Conservation (phyloP, 768 basidiomycete species). For the Thelephora ganbajun region DNA sequence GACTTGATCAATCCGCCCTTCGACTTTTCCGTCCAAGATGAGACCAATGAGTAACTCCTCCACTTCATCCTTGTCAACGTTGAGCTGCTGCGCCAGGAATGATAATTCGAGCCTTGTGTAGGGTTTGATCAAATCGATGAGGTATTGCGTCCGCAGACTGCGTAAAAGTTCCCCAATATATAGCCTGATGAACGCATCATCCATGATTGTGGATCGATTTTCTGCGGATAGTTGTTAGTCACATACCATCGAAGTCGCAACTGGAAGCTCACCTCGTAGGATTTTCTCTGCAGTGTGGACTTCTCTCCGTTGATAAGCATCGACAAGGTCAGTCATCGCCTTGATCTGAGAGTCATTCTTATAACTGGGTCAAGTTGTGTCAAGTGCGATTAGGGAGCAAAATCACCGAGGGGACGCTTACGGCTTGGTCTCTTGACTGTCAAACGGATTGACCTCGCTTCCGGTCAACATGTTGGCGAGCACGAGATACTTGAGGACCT, state of each 20-base stretch:
- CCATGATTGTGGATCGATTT: constrained; percentile 91
- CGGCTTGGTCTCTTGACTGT: constrained; percentile 99
- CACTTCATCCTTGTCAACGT: constrained; percentile 83
- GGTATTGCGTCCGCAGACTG: constrained; percentile 88
- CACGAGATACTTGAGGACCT: constrained; percentile 96
- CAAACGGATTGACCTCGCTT: constrained; percentile 97
- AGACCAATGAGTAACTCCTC: constrained; percentile 89
- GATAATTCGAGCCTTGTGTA: constrained; percentile 89
- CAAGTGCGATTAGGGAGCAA: not conserved
- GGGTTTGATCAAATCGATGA: constrained; percentile 96
- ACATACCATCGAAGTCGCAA: not conserved
- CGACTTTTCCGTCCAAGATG: constrained; percentile 93
- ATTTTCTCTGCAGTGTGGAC: constrained; percentile 98
- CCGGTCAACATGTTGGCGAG: constrained; percentile 97
- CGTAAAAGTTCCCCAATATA: constrained; percentile 95
- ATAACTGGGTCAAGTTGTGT: constrained; percentile 37
- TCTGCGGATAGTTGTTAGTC: constrained; percentile 30
- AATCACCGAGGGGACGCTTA: constrained; percentile 25
- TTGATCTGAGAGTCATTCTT: constrained; percentile 94
- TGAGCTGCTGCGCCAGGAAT: constrained; percentile 94
- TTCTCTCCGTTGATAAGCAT: constrained; percentile 91
- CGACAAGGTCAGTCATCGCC: constrained; percentile 95
- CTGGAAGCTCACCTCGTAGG: constrained; percentile 48
- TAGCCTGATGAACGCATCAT: constrained; percentile 84
- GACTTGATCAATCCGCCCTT: constrained; percentile 94